A percentile compares a stretch with the other conserved stretches of the same genome.
Evolutionary conservation across 2,329 filamentous ascomycete genomes (phyloP).

Genomic region (Ophiostoma pallidulum): DNA sequence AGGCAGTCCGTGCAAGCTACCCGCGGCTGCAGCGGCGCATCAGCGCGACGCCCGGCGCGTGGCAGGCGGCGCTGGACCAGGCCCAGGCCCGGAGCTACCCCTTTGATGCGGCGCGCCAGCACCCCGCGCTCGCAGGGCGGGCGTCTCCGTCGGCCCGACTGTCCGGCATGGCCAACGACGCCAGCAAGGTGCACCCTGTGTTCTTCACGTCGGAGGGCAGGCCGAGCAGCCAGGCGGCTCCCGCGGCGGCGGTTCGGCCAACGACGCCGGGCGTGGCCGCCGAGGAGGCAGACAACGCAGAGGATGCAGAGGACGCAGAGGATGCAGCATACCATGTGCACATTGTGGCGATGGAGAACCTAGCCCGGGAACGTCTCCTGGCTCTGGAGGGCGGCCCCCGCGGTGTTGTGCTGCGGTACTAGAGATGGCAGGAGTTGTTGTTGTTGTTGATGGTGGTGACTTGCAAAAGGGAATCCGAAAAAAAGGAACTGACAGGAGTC

Average conservation of each 20-base stretch:
- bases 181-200: constrained; percentile 23
- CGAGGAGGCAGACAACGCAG: too few species aligned
- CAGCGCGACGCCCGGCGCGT: constrained; percentile 22
- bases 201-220: constrained; percentile 20
- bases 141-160: constrained; percentile 13
- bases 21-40: constrained; percentile 15
- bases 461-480: neutral
- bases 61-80: constrained; percentile 30
- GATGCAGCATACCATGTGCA: constrained; percentile 20
- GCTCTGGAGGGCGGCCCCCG: constrained; percentile 14
- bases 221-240: neutral
- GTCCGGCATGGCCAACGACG: constrained; percentile 17
- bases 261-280: too few species aligned
- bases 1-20: constrained; percentile 25
- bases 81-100: constrained; percentile 25
- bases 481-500: neutral
- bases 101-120: constrained; percentile 23
- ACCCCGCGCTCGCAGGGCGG: constrained; percentile 26
- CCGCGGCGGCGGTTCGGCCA: too few species aligned
- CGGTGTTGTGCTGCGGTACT: constrained; percentile 18
- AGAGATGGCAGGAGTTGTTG: neutral
- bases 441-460: too few species aligned
- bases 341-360: constrained; percentile 21
- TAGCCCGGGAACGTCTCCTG: constrained; percentile 15
- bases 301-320: too few species aligned